Conservation (phyloP, 2,329 filamentous ascomycete species). For the Dothideomycetes sp. region DNA sequence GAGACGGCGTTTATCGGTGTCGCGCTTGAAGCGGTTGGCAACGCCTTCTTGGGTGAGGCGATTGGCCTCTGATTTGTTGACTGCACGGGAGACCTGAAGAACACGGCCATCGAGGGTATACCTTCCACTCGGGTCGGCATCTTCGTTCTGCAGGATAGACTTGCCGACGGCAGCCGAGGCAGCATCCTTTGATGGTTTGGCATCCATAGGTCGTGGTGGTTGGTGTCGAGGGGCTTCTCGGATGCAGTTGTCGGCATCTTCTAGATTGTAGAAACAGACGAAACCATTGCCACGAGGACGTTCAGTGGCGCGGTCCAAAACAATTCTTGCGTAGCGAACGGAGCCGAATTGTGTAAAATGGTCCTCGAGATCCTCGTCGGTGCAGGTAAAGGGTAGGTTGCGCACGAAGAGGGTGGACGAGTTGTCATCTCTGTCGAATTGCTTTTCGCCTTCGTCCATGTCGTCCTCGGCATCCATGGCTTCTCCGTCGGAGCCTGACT, state of each 20-base stretch:
- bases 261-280: slow-evolving; percentile 74
- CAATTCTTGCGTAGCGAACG: slow-evolving; percentile 83
- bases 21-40: slow-evolving; percentile 50
- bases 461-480: slow-evolving; percentile 30
- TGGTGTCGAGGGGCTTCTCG: slow-evolving; percentile 55
- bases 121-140: slow-evolving; percentile 65
- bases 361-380: slow-evolving; percentile 68
- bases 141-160: slow-evolving; percentile 81
- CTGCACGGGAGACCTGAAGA: slow-evolving; percentile 72
- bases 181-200: slow-evolving; percentile 12
- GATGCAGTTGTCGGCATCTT: slow-evolving; percentile 68
- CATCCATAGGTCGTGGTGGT: slow-evolving; percentile 18
- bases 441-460: slow-evolving; percentile 29
- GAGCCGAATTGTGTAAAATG: slow-evolving; percentile 84
- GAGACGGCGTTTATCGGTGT: slow-evolving; percentile 81
- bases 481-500: slow-evolving; percentile 33
- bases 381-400: slow-evolving; percentile 82
- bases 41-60: slow-evolving; percentile 61
- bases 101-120: slow-evolving; percentile 89
- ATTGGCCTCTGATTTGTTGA: slow-evolving; percentile 69
- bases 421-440: slow-evolving; percentile 45
- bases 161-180: slow-evolving; percentile 42
- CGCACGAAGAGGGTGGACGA: slow-evolving; percentile 79
- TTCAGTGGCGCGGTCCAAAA: slow-evolving; percentile 75
- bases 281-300: slow-evolving; percentile 88